Evolutionary conservation across 2,329 filamentous ascomycete genomes (phyloP), one percentile per base, ranked within the genome.

Genomic region (Orbilia ellipsospora): DNA sequence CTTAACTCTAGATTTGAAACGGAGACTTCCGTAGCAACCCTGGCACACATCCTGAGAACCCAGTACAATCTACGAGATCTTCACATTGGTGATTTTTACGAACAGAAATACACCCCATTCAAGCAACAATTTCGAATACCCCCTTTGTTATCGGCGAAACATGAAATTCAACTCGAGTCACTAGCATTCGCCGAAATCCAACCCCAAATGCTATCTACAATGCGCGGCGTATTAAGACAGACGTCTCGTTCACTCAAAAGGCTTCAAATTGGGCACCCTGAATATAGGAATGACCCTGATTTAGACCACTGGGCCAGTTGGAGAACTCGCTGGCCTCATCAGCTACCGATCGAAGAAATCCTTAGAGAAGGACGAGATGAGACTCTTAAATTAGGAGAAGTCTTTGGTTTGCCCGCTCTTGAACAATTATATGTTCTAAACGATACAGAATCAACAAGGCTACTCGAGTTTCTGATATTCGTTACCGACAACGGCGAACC

Each of bases 391-490:
- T 36, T 28, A 4, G 4, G 3, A 6, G 13, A 8, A 5, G 26
- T 16, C 2, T 61, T 60, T 2, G 2, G 31, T 36, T 28, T 70
- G 15, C 50, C 51, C 16, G 48, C 42, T 0, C 20, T 70, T 0
- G 59, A 70, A 16, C 50, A 63, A 48, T 36, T 70, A 5, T 56
- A 45, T 13, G 62, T 70, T 3, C 13, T 63, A 50, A 57, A 70
- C 18, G 66, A 70, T 26, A 36, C 59, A 12, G 59, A 54, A 15
- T 18, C 57, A 4, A 59, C 48, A 50, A 31, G 45, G 16, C 31
- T 70, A 48, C 16, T 62, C 26, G 66, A 55, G 20, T 42, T 31
- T 23, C 15, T 70, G 36, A 18, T 36, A 7, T 31, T n/a, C 42
- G 8, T 61, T 10, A 61, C 42, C 8, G 44, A 50, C 13, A 50